phyloP scores from a whole-genome alignment of 202 grass and related monocot species.

The Setaria italica region DNA sequence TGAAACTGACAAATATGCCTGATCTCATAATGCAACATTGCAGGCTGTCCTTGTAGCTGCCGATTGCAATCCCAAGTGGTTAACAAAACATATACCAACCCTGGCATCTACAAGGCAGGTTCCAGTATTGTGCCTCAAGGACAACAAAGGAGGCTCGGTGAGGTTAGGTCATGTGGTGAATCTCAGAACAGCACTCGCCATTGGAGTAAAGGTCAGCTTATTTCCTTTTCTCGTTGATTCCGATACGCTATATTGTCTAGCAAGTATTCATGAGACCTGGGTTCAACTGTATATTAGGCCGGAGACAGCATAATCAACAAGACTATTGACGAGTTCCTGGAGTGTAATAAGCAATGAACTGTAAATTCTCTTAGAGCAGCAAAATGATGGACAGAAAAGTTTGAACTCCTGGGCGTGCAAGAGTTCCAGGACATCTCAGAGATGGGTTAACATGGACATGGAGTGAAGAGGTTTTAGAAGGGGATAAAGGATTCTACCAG shows the following conservation, averaged over 20 bases:
- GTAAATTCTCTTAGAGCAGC: not conserved
- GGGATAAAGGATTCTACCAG: not conserved
- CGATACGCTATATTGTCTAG: not conserved
- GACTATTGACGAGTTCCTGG: constrained; percentile 66
- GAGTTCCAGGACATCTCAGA: not conserved
- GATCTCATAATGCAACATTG: constrained; percentile 5
- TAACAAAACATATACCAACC: constrained; percentile 77
- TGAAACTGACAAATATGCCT: constrained; percentile 6
- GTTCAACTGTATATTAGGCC: constrained; percentile 51
- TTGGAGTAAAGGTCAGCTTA: constrained; percentile 68
- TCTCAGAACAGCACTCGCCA: constrained; percentile 69
- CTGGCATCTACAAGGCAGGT: constrained; percentile 72
- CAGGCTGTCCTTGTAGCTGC: constrained; percentile 78
- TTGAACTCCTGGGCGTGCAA: not conserved
- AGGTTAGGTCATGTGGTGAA: constrained; percentile 80
- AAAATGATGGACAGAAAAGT: constrained; percentile 15
- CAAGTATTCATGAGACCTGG: constrained; percentile 4
- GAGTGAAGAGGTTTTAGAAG: not conserved
- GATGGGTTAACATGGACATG: not conserved
- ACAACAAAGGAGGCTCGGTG: constrained; percentile 80
- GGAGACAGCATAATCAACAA: constrained; percentile 66
- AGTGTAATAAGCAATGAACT: constrained; percentile 27
- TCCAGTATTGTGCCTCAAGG: constrained; percentile 72
- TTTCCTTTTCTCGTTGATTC: constrained; percentile 35
- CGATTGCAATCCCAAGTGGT: constrained; percentile 81